Evolutionary conservation across 192 early-diverging fungal species (phyloP).

Genomic region (Coemansia sp.): DNA sequence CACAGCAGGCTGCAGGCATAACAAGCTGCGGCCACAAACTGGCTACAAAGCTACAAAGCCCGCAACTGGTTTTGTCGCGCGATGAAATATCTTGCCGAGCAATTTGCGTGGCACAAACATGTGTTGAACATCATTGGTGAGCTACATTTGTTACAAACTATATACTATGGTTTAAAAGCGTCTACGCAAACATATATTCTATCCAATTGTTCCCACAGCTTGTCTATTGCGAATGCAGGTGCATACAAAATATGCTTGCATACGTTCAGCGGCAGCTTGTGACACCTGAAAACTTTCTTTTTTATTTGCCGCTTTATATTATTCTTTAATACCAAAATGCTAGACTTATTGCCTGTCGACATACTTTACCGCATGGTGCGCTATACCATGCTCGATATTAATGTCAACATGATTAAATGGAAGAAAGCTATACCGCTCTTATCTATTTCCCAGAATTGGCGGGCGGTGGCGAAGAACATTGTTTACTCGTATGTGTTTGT

Average conservation of each 20-base stretch:
- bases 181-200: no score
- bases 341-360: neutral
- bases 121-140: no score
- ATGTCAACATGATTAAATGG: neutral
- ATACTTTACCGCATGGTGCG: neutral
- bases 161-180: no score
- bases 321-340: neutral
- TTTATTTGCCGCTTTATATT: neutral
- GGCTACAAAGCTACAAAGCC: neutral
- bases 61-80: neutral
- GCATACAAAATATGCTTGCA: no score
- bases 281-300: neutral
- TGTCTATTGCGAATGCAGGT: no score
- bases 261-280: no score
- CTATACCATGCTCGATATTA: neutral
- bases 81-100: neutral
- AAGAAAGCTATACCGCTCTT: neutral
- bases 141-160: no score
- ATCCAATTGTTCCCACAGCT: no score
- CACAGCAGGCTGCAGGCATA: neutral
- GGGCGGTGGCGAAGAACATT: neutral
- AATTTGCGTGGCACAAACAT: neutral
- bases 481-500: neutral
- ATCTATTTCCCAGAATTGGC: conserved; percentile 1
- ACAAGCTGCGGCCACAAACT: neutral